Evolutionary conservation across 805 yeast species (phyloP).

Genomic region (Nakazawaea holstii): DNA sequence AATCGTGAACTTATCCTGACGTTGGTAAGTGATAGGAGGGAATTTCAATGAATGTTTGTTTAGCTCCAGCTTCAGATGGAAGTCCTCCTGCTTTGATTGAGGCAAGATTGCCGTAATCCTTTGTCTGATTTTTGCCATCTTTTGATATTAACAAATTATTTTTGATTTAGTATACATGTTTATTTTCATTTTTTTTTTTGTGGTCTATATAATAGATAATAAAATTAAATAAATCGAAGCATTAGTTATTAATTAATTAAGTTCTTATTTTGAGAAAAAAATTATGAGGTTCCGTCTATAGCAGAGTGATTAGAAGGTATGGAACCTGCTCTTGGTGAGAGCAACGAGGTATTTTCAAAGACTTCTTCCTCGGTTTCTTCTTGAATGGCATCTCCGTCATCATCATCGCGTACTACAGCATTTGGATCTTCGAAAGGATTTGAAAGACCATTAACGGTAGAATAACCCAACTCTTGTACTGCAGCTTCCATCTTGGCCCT

Average conservation of each 20-base stretch:
- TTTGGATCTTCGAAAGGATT: conserved; percentile 5
- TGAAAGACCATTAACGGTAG: conserved; percentile 22
- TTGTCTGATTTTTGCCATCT: conserved; percentile 1
- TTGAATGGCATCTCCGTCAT: background rate
- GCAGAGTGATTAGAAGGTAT: conserved; percentile 1
- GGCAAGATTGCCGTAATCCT: conserved; percentile 3
- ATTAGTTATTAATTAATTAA: background rate
- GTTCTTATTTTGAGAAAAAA: too few relatives aligned
- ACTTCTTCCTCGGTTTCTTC: conserved; percentile 2
- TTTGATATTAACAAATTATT: too few relatives aligned
- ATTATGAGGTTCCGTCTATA: background rate
- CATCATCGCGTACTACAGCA: background rate
- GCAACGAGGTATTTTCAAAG: conserved; percentile 7
- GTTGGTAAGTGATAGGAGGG: background rate
- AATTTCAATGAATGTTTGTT: background rate
- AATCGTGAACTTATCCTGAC: conserved; percentile 8
- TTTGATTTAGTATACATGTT: too few relatives aligned
- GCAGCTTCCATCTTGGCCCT: conserved; percentile 50
- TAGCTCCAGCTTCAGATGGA: background rate
- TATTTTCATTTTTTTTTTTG: too few relatives aligned
- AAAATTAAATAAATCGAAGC: too few relatives aligned
- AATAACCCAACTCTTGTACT: conserved; percentile 37
- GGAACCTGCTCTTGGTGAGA: conserved; percentile 3
- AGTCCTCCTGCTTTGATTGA: background rate
- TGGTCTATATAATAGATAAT: too few relatives aligned